These are phyloP conservation scores for Hypoxylon fragiforme DNA, from an alignment of 495 filamentous ascomycete species.

Conservation along the genomic window DNA sequence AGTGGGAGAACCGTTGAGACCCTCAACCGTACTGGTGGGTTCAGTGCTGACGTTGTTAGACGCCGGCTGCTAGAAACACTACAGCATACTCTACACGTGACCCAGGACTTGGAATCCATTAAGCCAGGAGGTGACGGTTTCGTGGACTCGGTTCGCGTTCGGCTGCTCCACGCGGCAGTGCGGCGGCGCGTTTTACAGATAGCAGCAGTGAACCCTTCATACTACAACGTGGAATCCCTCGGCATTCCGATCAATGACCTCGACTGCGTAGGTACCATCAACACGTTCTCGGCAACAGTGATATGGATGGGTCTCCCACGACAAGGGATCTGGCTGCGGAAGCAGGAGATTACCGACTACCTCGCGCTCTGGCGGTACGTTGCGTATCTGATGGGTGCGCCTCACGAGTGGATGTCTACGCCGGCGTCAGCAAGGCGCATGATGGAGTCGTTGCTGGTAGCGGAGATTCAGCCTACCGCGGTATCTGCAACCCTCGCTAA, in stretches of 20 bases:
- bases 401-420: constrained; percentile 59
- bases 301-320: constrained; percentile 71
- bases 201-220: constrained; percentile 54
- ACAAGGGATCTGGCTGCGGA: constrained; percentile 67
- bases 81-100: constrained; percentile 75
- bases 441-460: constrained; percentile 66
- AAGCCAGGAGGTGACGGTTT: constrained; percentile 70
- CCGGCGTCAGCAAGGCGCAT: constrained; percentile 57
- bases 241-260: constrained; percentile 77
- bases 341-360: constrained; percentile 69
- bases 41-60: constrained; percentile 68
- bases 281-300: constrained; percentile 65
- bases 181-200: constrained; percentile 67
- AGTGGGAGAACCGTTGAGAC: constrained; percentile 70
- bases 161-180: constrained; percentile 73
- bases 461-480: constrained; percentile 65
- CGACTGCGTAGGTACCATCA: constrained; percentile 71
- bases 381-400: constrained; percentile 70
- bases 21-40: constrained; percentile 76
- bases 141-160: constrained; percentile 69
- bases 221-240: constrained; percentile 61
- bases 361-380: constrained; percentile 77
- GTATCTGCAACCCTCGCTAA: constrained; percentile 66
- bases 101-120: constrained; percentile 64
- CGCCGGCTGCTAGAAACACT: constrained; percentile 74